These are phyloP conservation scores for Cylindrodendrum hubeiense DNA, from an alignment of 2,329 filamentous ascomycete species.

Conservation along the genomic window DNA sequence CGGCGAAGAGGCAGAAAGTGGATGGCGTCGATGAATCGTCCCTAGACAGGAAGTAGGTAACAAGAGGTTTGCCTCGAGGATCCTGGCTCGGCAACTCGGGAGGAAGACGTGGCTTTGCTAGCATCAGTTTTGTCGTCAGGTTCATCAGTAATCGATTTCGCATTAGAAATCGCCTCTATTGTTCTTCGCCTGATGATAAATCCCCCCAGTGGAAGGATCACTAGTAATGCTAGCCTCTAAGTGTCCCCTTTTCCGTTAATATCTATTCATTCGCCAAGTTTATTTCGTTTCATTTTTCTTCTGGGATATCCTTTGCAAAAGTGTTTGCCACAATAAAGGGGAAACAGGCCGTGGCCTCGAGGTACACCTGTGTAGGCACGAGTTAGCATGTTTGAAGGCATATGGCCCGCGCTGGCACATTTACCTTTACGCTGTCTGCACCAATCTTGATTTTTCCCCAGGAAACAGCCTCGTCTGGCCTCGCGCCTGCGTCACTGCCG, in stretches of 20 bases:
- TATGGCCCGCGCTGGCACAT: background rate
- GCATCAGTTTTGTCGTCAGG: background rate
- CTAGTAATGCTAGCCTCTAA: background rate
- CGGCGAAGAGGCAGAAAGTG: background rate
- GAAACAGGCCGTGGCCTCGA: slow-evolving; percentile 74
- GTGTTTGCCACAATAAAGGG: slow-evolving; percentile 76
- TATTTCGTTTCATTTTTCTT: slow-evolving; percentile 25
- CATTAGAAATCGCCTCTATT: background rate
- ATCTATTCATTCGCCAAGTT: background rate
- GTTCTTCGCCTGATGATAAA: background rate
- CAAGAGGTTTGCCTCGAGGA: background rate
- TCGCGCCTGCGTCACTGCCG: slow-evolving; percentile 93
- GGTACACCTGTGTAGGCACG: slow-evolving; percentile 63
- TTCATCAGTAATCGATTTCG: no score
- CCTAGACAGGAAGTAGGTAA: background rate
- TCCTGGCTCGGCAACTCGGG: background rate
- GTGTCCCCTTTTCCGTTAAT: background rate
- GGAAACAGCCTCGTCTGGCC: slow-evolving; percentile 96
- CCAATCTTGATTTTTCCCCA: slow-evolving; percentile 98
- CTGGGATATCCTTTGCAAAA: slow-evolving; percentile 67
- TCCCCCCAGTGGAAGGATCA: background rate
- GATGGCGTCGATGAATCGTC: background rate
- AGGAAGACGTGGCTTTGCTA: background rate
- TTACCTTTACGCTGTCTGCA: slow-evolving; percentile 89
- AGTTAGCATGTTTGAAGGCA: slow-evolving; percentile 8